A percentile compares a stretch with the other conserved stretches of the same genome.
These are phyloP conservation scores for Cryphonectria japonica DNA, from an alignment of 2,329 filamentous ascomycete species.

Conservation along the genomic window DNA sequence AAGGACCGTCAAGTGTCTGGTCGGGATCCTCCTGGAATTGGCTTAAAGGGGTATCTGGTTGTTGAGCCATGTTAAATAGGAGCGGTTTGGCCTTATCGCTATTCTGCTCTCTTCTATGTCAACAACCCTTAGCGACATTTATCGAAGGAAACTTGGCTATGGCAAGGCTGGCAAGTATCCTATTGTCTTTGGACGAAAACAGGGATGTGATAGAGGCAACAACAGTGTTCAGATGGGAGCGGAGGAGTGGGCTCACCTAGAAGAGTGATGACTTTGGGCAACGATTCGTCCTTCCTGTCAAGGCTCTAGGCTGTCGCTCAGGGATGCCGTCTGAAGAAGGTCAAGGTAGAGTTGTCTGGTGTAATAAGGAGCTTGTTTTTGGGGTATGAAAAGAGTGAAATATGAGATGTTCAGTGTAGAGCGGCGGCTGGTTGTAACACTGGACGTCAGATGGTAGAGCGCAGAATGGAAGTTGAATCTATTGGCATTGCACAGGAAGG, in stretches of 20 bases:
- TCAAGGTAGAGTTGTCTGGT: background rate
- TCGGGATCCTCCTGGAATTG: background rate
- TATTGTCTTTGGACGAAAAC: background rate
- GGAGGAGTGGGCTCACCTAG: background rate
- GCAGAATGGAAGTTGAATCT: background rate
- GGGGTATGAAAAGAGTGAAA: background rate
- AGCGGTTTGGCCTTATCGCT: background rate
- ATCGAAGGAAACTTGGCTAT: background rate
- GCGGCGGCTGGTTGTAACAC: background rate
- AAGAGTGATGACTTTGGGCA: background rate
- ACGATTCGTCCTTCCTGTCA: background rate
- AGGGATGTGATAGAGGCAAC: no score
- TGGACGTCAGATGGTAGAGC: background rate
- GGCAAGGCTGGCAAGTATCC: background rate
- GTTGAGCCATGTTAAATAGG: background rate
- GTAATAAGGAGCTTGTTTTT: background rate
- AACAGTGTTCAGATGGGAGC: background rate
- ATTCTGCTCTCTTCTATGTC: background rate
- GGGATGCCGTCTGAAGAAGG: no score
- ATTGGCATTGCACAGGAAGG: no score
- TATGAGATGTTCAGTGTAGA: background rate
- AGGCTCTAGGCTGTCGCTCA: background rate
- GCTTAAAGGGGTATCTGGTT: background rate
- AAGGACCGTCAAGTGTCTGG: no score
- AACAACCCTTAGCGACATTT: background rate